A percentile compares a stretch with the other conserved stretches of the same genome.
These are phyloP conservation scores for Eucalyptus pauciflora DNA, from an alignment of 345 rosid genomes.

Conservation along the genomic window DNA sequence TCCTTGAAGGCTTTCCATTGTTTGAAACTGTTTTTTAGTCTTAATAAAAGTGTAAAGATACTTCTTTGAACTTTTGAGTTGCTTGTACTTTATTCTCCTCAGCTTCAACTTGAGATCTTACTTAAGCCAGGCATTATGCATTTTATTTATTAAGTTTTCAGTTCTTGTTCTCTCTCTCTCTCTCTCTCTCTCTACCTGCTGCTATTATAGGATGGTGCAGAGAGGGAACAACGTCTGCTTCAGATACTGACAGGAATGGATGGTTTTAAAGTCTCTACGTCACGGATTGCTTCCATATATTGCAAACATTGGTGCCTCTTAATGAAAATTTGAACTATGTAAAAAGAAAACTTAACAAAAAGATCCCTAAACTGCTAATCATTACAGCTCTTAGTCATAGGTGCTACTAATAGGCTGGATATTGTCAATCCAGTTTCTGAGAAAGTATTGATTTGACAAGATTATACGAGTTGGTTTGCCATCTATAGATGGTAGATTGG, in stretches of 20 bases:
- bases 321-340: too few relatives aligned
- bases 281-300: constrained; percentile 36
- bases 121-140: not conserved
- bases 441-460: constrained; percentile 96
- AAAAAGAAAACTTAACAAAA: not conserved
- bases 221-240: constrained; percentile 95
- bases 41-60: not conserved
- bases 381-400: constrained; percentile 76
- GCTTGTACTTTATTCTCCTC: not conserved
- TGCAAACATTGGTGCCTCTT: not conserved
- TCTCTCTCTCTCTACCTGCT: not conserved
- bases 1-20: not conserved
- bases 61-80: not conserved
- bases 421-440: constrained; percentile 89
- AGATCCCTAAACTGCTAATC: not conserved
- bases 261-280: constrained; percentile 79
- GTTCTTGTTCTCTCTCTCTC: not conserved
- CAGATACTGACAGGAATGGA: constrained; percentile 95
- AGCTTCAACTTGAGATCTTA: not conserved
- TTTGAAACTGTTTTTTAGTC: not conserved
- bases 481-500: constrained; percentile 83
- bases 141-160: not conserved
- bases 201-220: constrained; percentile 77
- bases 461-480: constrained; percentile 93
- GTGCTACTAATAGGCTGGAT: constrained; percentile 95